These are phyloP conservation scores for Wallacemonas sp. DNA, from an alignment of 208 protist species.

Conservation along the genomic window DNA sequence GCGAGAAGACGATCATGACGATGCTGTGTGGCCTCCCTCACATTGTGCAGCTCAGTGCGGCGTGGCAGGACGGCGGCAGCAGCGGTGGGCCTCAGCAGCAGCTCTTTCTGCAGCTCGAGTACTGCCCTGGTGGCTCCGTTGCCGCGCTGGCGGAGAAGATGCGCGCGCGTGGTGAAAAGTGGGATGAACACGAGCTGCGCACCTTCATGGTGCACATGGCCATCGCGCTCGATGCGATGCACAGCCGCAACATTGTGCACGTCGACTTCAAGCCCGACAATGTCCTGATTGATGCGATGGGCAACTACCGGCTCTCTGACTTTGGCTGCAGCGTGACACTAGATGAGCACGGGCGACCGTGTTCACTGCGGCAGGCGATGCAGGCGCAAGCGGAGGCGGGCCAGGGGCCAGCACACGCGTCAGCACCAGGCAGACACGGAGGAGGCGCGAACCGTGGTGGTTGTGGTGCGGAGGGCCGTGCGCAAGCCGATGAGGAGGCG, in stretches of 20 bases:
- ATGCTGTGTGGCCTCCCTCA: constrained; percentile 68
- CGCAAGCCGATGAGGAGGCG: too few relatives aligned
- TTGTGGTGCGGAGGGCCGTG: neutral
- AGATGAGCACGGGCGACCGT: constrained; percentile 60
- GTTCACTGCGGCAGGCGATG: constrained; percentile 12
- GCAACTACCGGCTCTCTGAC: constrained; percentile 87
- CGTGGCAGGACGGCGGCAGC: constrained; percentile 75
- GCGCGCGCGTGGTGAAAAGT: constrained; percentile 43
- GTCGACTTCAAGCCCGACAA: constrained; percentile 95
- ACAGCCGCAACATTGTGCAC: constrained; percentile 84
- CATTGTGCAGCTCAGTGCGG: constrained; percentile 67
- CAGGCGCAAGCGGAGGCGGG: constrained; percentile 2
- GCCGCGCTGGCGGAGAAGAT: constrained; percentile 47
- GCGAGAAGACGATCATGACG: constrained; percentile 64
- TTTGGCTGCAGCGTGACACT: constrained; percentile 90
- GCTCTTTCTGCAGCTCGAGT: constrained; percentile 85
- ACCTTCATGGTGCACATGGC: constrained; percentile 85
- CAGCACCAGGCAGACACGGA: too few relatives aligned
- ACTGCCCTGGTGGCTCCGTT: constrained; percentile 81
- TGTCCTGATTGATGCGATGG: constrained; percentile 79
- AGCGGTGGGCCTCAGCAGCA: constrained; percentile 25
- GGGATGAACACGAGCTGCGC: constrained; percentile 77
- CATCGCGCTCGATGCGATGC: constrained; percentile 85
- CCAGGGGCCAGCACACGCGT: too few relatives aligned
- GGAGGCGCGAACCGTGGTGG: neutral